phyloP scores from a whole-genome alignment of 768 basidiomycete species.

The Suillus discolor region DNA sequence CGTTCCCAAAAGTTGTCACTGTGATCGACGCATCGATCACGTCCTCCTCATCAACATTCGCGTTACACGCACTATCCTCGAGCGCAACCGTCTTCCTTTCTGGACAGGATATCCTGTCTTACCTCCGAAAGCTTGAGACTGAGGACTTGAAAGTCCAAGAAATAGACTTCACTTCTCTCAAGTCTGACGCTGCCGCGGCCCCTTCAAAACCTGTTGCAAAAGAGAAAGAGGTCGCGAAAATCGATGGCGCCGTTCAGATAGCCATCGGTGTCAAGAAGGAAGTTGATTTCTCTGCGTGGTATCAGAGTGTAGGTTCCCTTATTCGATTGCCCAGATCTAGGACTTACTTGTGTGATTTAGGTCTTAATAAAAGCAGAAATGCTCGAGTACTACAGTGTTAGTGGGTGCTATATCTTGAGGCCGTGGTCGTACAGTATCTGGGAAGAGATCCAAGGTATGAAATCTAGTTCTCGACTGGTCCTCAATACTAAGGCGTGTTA shows the following conservation, averaged over 20 bases:
- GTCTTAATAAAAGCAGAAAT: constrained; percentile 98
- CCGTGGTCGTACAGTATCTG: constrained; percentile 98
- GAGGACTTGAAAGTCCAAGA: constrained; percentile 65
- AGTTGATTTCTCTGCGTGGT: constrained; percentile 93
- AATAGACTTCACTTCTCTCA: constrained; percentile 71
- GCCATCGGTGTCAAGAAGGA: constrained; percentile 97
- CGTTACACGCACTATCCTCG: constrained; percentile 75
- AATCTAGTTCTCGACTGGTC: not conserved
- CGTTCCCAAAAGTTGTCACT: constrained; percentile 71
- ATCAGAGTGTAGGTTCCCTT: constrained; percentile 72
- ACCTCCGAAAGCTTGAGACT: constrained; percentile 73
- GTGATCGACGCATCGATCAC: constrained; percentile 81
- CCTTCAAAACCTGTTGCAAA: constrained; percentile 42
- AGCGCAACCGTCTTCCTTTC: constrained; percentile 75
- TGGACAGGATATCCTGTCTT: constrained; percentile 72
- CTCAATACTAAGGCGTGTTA: not conserved
- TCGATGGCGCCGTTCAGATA: constrained; percentile 87
- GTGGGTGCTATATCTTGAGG: constrained; percentile 97
- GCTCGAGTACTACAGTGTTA: constrained; percentile 98
- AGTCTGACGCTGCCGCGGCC: constrained; percentile 42
- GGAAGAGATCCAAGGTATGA: constrained; percentile 90
- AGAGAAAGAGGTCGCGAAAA: constrained; percentile 76
- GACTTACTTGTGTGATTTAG: constrained; percentile 41
- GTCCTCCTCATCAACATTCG: constrained; percentile 58
- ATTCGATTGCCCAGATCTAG: constrained; percentile 9